These are phyloP conservation scores for Protomyces pachydermus DNA, from an alignment of 1,139 yeast species.

Conservation along the genomic window DNA sequence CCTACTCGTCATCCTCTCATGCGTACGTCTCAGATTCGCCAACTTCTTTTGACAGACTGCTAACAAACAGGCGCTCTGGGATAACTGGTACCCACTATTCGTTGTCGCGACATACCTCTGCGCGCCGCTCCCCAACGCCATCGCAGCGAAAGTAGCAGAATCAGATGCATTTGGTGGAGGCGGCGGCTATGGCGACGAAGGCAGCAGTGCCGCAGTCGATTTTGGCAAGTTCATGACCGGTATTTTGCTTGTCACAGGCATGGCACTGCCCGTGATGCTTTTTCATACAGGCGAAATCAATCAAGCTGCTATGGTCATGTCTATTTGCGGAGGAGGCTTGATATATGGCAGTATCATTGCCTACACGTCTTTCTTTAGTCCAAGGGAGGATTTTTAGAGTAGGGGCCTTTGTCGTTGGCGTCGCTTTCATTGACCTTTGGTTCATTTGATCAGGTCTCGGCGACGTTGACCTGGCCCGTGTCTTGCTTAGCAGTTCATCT, in stretches of 20 bases:
- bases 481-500: too few relatives aligned
- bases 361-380: slow-evolving; percentile 58
- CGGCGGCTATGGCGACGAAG: slow-evolving; percentile 42
- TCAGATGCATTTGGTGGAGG: slow-evolving; percentile 42
- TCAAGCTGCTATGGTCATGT: slow-evolving; percentile 55
- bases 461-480: too few relatives aligned
- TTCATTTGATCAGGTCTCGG: too few relatives aligned
- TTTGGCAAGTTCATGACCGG: slow-evolving; percentile 66
- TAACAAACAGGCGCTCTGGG: slow-evolving; percentile 51
- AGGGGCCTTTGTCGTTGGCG: not conserved
- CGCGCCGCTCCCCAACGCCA: slow-evolving; percentile 66
- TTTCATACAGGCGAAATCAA: slow-evolving; percentile 61
- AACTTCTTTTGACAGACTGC: not conserved
- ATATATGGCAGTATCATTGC: slow-evolving; percentile 70
- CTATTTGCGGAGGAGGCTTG: slow-evolving; percentile 63
- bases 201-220: slow-evolving; percentile 47
- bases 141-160: slow-evolving; percentile 44
- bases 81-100: slow-evolving; percentile 72
- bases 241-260: slow-evolving; percentile 58
- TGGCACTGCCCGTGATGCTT: slow-evolving; percentile 61
- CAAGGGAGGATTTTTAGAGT: slow-evolving; percentile 23
- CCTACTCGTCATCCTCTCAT: slow-evolving; percentile 69
- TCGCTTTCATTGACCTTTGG: not conserved
- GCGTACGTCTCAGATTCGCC: not conserved
- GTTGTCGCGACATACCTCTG: slow-evolving; percentile 49